Conservation (phyloP, 2,329 filamentous ascomycete species). For the Aspergillus ibericus region DNA sequence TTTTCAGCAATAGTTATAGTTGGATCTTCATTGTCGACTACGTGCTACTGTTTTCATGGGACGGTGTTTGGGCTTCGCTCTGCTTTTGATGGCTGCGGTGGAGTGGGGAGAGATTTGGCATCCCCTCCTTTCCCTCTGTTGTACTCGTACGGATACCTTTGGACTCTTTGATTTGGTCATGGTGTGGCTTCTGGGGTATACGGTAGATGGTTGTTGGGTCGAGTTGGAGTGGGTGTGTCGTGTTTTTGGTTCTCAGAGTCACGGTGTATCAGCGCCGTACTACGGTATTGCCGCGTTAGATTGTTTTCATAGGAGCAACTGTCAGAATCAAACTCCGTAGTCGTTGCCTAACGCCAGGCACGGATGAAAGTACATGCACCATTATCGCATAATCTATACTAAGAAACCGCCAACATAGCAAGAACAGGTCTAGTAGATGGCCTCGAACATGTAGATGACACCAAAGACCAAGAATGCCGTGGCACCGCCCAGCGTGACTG, state of each 20-base stretch:
- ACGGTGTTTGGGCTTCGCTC: slow-evolving; percentile 45
- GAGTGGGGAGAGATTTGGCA: slow-evolving; percentile 55
- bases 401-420: neutral
- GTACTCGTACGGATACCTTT: slow-evolving; percentile 13
- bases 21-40: slow-evolving; percentile 52
- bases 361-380: neutral
- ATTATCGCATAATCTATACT: slow-evolving; percentile 2
- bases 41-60: slow-evolving; percentile 52
- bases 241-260: slow-evolving; percentile 39
- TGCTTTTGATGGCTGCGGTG: slow-evolving; percentile 55
- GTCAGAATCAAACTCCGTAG: too few species aligned
- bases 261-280: slow-evolving; percentile 14
- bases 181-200: slow-evolving; percentile 22
- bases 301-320: too few species aligned
- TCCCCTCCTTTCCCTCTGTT: neutral
- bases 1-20: slow-evolving; percentile 40
- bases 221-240: slow-evolving; percentile 27
- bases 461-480: slow-evolving; percentile 88
- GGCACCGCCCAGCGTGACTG: slow-evolving; percentile 90
- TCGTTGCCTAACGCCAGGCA: neutral
- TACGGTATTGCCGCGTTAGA: too few species aligned
- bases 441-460: slow-evolving; percentile 85
- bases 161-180: slow-evolving; percentile 26
- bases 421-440: slow-evolving; percentile 52
- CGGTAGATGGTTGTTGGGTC: slow-evolving; percentile 13